A percentile compares a stretch with the other conserved stretches of the same genome.
Conservation (phyloP, 129 eudicot species). For the Flaveria trinervia region DNA sequence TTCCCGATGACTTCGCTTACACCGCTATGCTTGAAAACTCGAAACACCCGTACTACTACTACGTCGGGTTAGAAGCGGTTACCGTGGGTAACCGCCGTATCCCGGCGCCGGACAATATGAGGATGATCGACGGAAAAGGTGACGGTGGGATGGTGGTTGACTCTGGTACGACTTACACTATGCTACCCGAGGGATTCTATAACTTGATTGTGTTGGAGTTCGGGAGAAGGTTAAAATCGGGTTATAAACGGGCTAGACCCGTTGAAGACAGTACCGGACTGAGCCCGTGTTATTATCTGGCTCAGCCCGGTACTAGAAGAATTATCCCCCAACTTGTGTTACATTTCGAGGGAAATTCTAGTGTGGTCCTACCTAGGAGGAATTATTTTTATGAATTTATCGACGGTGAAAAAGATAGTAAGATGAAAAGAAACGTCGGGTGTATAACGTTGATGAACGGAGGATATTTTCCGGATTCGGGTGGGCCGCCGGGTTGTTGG, state of each 20-base stretch:
- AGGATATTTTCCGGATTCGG: constrained; percentile 70
- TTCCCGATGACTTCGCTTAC: constrained; percentile 36
- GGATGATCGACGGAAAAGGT: constrained; percentile 56
- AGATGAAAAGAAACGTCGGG: constrained; percentile 58
- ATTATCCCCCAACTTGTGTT: constrained; percentile 57
- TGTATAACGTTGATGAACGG: constrained; percentile 93
- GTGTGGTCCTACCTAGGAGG: constrained; percentile 70
- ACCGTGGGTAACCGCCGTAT: constrained; percentile 57
- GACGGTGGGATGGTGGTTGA: constrained; percentile 98
- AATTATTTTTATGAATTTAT: constrained; percentile 77
- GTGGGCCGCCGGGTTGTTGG: constrained; percentile 89
- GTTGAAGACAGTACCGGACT: constrained; percentile 69
- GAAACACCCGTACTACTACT: constrained; percentile 72
- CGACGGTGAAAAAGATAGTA: constrained; percentile 51
- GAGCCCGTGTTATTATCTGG: constrained; percentile 68
- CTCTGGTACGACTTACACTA: constrained; percentile 86
- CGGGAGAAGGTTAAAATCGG: constrained; percentile 31
- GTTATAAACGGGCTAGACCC: constrained; percentile 48
- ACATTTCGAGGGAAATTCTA: constrained; percentile 84
- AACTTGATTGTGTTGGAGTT: constrained; percentile 55
- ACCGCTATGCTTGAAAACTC: constrained; percentile 73
- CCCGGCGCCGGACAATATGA: constrained; percentile 56
- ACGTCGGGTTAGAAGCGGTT: constrained; percentile 68
- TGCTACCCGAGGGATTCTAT: constrained; percentile 59
- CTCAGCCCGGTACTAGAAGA: constrained; percentile 6